Percentiles rank a stretch among this genome's conserved stretches.
These are phyloP conservation scores for Fusarium staphyleae DNA, from an alignment of 2,329 filamentous ascomycete species.

Conservation along the genomic window DNA sequence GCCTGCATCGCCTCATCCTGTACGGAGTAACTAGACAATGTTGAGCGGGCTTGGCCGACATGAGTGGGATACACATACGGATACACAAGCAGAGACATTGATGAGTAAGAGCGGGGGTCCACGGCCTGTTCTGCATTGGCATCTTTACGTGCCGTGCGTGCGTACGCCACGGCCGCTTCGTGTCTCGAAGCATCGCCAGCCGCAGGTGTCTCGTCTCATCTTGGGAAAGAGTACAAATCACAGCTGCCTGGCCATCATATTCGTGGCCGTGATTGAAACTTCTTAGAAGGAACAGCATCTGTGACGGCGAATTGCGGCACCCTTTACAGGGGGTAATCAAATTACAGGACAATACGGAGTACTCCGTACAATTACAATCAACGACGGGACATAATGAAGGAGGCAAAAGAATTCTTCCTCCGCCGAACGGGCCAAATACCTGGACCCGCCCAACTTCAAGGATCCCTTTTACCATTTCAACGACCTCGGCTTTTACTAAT, in stretches of 20 bases:
- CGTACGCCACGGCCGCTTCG: slow-evolving; percentile 26
- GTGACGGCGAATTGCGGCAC: slow-evolving; percentile 10
- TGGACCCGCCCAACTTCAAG: background rate
- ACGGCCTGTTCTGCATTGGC: slow-evolving; percentile 8
- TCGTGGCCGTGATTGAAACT: slow-evolving; percentile 4
- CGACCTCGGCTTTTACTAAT: background rate
- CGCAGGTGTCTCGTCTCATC: background rate
- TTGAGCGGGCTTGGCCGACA: slow-evolving; percentile 22
- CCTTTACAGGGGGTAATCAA: background rate
- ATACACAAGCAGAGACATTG: slow-evolving; percentile 15
- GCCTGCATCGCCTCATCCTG: slow-evolving; percentile 1
- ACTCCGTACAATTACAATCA: background rate
- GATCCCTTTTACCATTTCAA: background rate
- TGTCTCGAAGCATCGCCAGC: slow-evolving; percentile 15
- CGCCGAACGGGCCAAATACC: too few species aligned
- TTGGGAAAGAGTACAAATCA: background rate
- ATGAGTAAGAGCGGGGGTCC: slow-evolving; percentile 12
- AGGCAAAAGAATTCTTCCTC: background rate
- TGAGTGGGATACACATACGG: slow-evolving; percentile 3
- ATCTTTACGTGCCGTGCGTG: slow-evolving; percentile 9
- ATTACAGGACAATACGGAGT: too few species aligned
- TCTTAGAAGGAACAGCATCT: slow-evolving; percentile 11
- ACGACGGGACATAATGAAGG: background rate
- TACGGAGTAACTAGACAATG: background rate
- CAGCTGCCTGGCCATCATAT: slow-evolving; percentile 10